Evolutionary conservation across 2,329 filamentous ascomycete species (phyloP), one percentile per base, ranked within the genome.

Genomic region (Bipolaris sorokiniana): DNA sequence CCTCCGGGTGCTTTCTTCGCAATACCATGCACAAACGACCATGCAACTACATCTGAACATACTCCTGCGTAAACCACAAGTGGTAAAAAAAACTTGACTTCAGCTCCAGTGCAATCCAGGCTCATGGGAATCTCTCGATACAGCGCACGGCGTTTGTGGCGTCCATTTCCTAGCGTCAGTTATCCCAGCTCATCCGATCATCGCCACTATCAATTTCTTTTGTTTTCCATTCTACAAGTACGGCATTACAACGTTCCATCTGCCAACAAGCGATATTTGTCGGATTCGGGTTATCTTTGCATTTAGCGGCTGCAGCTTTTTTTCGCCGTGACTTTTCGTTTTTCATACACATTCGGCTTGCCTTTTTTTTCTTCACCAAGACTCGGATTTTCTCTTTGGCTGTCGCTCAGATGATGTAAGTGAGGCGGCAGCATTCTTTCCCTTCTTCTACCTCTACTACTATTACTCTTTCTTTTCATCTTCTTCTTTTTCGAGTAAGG

Each of bases 81-180:
- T 38, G 40, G 34, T 40, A 37, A n/a, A 38, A 37, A 37, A 46
- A 42, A 31, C 15, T 20, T 40, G 26, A 38, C 31, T 34, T 18
- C 10, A 42, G 53, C 38, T 36, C 16, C 28, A 36, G 47, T 46
- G 47, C 47, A 49, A 53, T 7, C 15, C 18, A 33, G 34, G 42
- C 47, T 44, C 18, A 60, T 56, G 34, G 15, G 36, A 52, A 20
- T 20, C 36, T 15, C 26, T 33, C 42, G 42, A 49, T 55, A 34
- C 38, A 58, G 49, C 55, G 47, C 20, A 42, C 40, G 54, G 53
- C 54, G 48, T 59, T 51, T 22, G 23, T 22, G 58, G 58, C 26
- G 58, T 57, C 52, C 41, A 38, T 23, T 46, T 59, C 33, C 20
- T 51, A 26, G 23, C 50, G 40, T 51, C 15, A 1, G 33, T 34